phyloP scores from a whole-genome alignment of 306 rosid species.

The Casuarina cunninghamiana region DNA sequence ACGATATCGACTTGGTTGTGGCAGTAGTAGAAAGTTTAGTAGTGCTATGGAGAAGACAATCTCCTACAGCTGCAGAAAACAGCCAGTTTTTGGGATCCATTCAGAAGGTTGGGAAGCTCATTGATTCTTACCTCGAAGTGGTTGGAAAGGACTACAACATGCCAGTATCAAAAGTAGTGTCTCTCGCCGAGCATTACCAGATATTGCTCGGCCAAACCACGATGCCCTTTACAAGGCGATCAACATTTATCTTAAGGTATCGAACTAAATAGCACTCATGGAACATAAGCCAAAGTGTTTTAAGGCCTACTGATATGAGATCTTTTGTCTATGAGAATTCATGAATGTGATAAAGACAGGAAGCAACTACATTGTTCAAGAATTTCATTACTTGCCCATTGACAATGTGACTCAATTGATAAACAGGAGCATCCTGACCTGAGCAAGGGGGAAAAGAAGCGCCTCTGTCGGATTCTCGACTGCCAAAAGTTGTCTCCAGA shows the following conservation, averaged over 20 bases:
- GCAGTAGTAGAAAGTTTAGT: constrained; percentile 71
- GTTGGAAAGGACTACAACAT: constrained; percentile 70
- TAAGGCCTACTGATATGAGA: no score
- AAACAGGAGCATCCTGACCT: constrained; percentile 70
- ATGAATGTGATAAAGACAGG: not conserved
- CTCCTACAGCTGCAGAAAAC: constrained; percentile 52
- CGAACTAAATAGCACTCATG: not conserved
- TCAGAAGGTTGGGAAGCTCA: constrained; percentile 69
- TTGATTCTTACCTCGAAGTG: constrained; percentile 89
- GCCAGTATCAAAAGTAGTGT: constrained; percentile 66
- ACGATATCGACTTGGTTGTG: constrained; percentile 71
- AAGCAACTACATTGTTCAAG: not conserved
- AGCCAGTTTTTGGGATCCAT: constrained; percentile 50
- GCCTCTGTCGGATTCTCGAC: constrained; percentile 64
- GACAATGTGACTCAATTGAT: constrained; percentile 20
- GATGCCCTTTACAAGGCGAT: constrained; percentile 87
- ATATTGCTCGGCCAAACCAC: constrained; percentile 66
- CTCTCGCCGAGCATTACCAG: constrained; percentile 78
- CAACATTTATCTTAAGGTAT: constrained; percentile 85
- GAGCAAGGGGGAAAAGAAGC: constrained; percentile 69
- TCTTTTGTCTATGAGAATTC: not conserved
- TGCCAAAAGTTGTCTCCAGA: constrained; percentile 75
- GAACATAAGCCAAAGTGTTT: not conserved
- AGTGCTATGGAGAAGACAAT: constrained; percentile 69
- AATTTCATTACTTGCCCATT: constrained; percentile 3